These are phyloP conservation scores for Fusarium austroafricanum DNA, from an alignment of 2,329 filamentous ascomycete species.

Conservation along the genomic window DNA sequence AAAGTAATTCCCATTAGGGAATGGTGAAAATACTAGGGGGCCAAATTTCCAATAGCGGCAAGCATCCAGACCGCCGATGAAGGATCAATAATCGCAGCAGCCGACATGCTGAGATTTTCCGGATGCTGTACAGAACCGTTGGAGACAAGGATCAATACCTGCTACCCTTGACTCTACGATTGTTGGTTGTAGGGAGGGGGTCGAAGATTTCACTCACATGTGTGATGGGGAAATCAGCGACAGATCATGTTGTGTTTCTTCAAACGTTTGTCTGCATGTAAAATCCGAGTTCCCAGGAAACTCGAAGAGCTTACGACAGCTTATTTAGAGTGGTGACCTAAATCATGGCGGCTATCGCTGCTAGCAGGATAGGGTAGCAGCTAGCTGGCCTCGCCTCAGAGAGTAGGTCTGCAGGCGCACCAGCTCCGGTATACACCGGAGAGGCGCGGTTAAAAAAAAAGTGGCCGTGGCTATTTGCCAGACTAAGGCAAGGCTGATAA, in stretches of 20 bases:
- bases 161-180: neutral
- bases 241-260: neutral
- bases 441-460: constrained; percentile 28
- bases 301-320: constrained; percentile 22
- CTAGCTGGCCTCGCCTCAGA: constrained; percentile 20
- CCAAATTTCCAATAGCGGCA: constrained; percentile 37
- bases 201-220: neutral
- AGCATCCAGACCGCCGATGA: constrained; percentile 33
- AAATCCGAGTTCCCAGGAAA: neutral
- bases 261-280: constrained; percentile 1
- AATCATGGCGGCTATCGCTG: constrained; percentile 25
- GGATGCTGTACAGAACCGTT: constrained; percentile 18
- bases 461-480: constrained; percentile 8
- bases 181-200: neutral
- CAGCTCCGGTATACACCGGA: constrained; percentile 31
- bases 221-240: neutral
- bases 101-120: constrained; percentile 28
- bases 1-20: constrained; percentile 30
- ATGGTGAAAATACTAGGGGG: constrained; percentile 15
- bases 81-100: constrained; percentile 26
- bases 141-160: constrained; percentile 18
- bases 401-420: constrained; percentile 4
- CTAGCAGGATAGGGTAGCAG: constrained; percentile 21
- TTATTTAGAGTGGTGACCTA: constrained; percentile 19
- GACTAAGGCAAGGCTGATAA: constrained; percentile 35